Percentiles rank a stretch among this genome's conserved stretches.
Conservation (phyloP, 1,139 yeast species). For the Oligophagozyma castellii region DNA sequence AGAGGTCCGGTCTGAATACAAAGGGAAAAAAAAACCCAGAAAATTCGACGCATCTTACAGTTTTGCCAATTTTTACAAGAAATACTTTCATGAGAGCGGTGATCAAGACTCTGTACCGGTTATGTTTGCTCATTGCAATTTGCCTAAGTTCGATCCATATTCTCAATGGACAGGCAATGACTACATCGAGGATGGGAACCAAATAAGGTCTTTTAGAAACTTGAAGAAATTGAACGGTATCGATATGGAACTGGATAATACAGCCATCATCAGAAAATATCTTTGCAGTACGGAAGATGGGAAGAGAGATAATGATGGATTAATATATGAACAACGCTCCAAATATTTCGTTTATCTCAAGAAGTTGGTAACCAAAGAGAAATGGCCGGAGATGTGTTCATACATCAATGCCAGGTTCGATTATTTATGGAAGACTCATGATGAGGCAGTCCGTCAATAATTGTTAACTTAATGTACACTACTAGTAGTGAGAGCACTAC, state of each 20-base stretch:
- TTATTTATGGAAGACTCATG: conserved; percentile 13
- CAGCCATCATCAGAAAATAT: conserved; percentile 15
- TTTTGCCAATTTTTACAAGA: conserved; percentile 12
- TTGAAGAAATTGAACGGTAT: conserved; percentile 14
- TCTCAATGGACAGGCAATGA: conserved; percentile 14
- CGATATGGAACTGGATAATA: conserved; percentile 22
- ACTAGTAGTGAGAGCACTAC: too few species aligned
- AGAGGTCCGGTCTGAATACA: conserved; percentile 9
- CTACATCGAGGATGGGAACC: conserved; percentile 16
- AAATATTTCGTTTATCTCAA: conserved; percentile 12
- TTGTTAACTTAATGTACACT: too few species aligned
- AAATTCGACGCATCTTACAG: conserved; percentile 14
- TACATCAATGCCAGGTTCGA: conserved; percentile 14
- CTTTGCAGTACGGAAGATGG: conserved; percentile 14
- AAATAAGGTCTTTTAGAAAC: conserved; percentile 18
- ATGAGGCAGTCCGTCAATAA: conserved; percentile 7
- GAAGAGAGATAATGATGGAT: conserved; percentile 16
- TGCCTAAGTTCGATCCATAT: conserved; percentile 23
- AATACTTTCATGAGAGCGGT: conserved; percentile 9
- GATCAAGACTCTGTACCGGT: conserved; percentile 12
- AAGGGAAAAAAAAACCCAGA: conserved; percentile 4
- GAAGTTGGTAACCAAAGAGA: conserved; percentile 7
- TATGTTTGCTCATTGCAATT: conserved; percentile 22
- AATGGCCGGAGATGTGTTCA: conserved; percentile 14
- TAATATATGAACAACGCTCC: conserved; percentile 7